Evolutionary conservation across 768 basidiomycete genomes (phyloP).

Genomic region (Lentinula raphanica): DNA sequence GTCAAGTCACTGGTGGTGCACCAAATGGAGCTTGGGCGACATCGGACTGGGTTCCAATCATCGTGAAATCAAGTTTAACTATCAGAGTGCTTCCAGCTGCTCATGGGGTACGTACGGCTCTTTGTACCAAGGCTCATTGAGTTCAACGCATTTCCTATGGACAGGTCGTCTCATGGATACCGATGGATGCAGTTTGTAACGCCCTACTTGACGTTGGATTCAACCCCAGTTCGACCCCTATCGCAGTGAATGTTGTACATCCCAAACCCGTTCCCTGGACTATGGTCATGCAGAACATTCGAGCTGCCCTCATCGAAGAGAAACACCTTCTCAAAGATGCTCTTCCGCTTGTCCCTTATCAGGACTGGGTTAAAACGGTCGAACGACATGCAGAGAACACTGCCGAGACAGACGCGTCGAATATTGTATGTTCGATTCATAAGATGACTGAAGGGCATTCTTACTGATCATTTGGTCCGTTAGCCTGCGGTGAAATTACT

Average conservation of each 20-base stretch:
- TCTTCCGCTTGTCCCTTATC: constrained; percentile 19
- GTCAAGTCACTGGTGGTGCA: constrained; percentile 39
- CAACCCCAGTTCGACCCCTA: constrained; percentile 12
- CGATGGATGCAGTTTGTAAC: constrained; percentile 27
- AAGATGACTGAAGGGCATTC: neutral
- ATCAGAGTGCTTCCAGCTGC: constrained; percentile 24
- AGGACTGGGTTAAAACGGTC: constrained; percentile 25
- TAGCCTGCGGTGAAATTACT: constrained; percentile 31
- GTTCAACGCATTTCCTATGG: constrained; percentile 3
- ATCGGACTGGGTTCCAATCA: constrained; percentile 43
- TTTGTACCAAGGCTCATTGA: too few species aligned
- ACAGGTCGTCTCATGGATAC: constrained; percentile 30
- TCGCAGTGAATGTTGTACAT: constrained; percentile 32
- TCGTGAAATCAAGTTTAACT: constrained; percentile 29
- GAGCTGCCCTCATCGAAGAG: constrained; percentile 13
- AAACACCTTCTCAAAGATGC: constrained; percentile 5
- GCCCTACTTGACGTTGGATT: constrained; percentile 29
- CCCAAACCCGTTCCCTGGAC: constrained; percentile 28
- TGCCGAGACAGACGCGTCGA: constrained; percentile 20
- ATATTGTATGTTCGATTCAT: constrained; percentile 21
- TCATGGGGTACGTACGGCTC: constrained; percentile 31
- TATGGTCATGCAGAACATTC: constrained; percentile 20
- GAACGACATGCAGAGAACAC: constrained; percentile 17
- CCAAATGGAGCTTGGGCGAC: constrained; percentile 38
- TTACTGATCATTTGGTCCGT: neutral